A percentile compares a stretch with the other conserved stretches of the same genome.
These are phyloP conservation scores for Ochetophila trinervis DNA, from an alignment of 306 rosid genomes.

Conservation along the genomic window DNA sequence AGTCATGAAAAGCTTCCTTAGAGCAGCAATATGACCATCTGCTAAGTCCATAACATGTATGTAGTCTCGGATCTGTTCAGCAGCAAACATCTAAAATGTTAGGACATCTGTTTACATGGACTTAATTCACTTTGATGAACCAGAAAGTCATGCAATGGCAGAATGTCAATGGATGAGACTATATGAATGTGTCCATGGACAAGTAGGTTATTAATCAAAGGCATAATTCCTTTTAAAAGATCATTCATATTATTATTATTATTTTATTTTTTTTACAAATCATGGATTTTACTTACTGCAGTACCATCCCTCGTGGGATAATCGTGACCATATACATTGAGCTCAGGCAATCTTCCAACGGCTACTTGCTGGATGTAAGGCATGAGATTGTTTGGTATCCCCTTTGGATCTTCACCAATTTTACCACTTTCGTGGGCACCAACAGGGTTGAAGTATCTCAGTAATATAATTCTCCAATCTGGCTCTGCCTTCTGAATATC, in stretches of 20 bases:
- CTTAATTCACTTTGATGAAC: neutral
- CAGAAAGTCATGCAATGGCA: neutral
- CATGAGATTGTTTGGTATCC: constrained; percentile 94
- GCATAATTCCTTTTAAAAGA: too few species aligned
- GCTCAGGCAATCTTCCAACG: constrained; percentile 83
- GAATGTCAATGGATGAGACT: neutral
- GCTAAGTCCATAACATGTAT: constrained; percentile 99
- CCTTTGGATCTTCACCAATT: constrained; percentile 95
- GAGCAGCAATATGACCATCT: constrained; percentile 97
- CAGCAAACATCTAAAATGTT: neutral
- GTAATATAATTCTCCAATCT: constrained; percentile 72
- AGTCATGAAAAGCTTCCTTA: constrained; percentile 64
- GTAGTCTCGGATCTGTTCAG: constrained; percentile 79
- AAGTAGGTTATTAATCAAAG: too few species aligned
- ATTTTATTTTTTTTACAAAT: too few species aligned
- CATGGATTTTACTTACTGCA: constrained; percentile 75
- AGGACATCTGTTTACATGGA: neutral
- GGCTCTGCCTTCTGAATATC: constrained; percentile 83
- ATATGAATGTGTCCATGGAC: neutral
- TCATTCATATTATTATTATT: too few species aligned
- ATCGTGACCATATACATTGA: constrained; percentile 77
- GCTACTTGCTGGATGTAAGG: constrained; percentile 97
- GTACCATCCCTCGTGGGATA: constrained; percentile 90
- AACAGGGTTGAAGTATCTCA: constrained; percentile 95
- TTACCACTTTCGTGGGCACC: constrained; percentile 95